These are phyloP conservation scores for Rusavskia elegans DNA, from an alignment of 495 filamentous ascomycete genomes.

Conservation along the genomic window DNA sequence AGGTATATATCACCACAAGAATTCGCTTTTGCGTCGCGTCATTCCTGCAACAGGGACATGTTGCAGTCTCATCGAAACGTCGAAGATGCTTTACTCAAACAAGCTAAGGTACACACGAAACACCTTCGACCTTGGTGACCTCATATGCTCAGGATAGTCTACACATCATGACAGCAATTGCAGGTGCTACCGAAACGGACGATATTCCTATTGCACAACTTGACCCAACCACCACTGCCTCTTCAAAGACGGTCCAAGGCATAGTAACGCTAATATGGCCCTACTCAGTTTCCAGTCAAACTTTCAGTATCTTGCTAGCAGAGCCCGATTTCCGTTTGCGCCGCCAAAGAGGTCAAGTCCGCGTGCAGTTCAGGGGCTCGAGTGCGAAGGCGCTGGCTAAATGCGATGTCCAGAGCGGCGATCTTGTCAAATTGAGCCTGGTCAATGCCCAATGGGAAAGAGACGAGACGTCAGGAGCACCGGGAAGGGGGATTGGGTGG, in stretches of 20 bases:
- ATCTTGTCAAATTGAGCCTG: constrained; percentile 53
- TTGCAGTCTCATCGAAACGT: background rate
- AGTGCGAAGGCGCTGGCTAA: constrained; percentile 54
- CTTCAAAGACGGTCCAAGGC: constrained; percentile 35
- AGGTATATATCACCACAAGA: too few species aligned
- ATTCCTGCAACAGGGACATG: background rate
- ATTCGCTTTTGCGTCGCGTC: too few species aligned
- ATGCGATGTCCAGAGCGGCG: constrained; percentile 55
- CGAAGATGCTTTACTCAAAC: background rate
- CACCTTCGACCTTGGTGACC: background rate
- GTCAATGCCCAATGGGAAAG: constrained; percentile 44
- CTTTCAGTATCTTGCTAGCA: constrained; percentile 59
- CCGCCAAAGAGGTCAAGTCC: constrained; percentile 62
- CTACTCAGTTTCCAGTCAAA: constrained; percentile 58
- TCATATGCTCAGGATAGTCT: background rate
- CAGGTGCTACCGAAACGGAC: background rate
- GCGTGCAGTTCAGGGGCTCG: constrained; percentile 56
- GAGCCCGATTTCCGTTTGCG: constrained; percentile 82
- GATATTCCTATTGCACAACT: constrained; percentile 54
- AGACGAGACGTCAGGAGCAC: constrained; percentile 34
- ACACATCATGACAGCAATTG: background rate
- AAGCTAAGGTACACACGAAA: background rate
- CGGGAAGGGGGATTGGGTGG: constrained; percentile 59
- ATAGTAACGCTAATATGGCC: constrained; percentile 83
- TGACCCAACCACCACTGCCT: constrained; percentile 30